A percentile compares a stretch with the other conserved stretches of the same genome.
Evolutionary conservation across 1,284 basidiomycete genomes (phyloP).

Genomic region (Boletus sp.): DNA sequence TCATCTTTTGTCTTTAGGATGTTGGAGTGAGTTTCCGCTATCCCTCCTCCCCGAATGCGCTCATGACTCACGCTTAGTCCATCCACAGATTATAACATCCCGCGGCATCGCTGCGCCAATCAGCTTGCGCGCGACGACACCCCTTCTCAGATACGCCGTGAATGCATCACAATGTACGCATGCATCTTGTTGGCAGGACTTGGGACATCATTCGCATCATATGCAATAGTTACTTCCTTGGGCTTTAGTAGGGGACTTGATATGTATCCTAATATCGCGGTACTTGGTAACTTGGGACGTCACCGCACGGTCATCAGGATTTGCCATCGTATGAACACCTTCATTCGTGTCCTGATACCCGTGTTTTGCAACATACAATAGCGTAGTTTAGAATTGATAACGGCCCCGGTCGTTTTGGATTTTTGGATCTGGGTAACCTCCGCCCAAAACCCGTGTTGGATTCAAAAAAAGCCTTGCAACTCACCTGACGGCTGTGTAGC

Average conservation of each 20-base stretch:
- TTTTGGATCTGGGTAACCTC: no score
- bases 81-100: slow-evolving; percentile 10
- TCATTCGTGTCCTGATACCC: not conserved
- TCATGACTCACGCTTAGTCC: not conserved
- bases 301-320: not conserved
- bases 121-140: not conserved
- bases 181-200: slow-evolving; percentile 23
- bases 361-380: not conserved
- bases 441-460: no score
- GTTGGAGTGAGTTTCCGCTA: slow-evolving; percentile 8
- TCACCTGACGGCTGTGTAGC: no score
- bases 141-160: slow-evolving; percentile 9
- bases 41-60: no score
- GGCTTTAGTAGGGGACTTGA: slow-evolving; percentile 9
- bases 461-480: no score
- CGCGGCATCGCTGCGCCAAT: not conserved
- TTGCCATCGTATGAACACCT: not conserved
- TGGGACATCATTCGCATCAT: slow-evolving; percentile 1
- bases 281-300: not conserved
- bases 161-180: slow-evolving; percentile 27
- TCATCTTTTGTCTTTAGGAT: no score
- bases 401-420: no score
- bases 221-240: slow-evolving; percentile 2
- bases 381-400: no score
- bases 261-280: slow-evolving; percentile 26